These are phyloP conservation scores for Venturiaceae sp. DNA, from an alignment of 2,329 filamentous ascomycete species.

Conservation along the genomic window DNA sequence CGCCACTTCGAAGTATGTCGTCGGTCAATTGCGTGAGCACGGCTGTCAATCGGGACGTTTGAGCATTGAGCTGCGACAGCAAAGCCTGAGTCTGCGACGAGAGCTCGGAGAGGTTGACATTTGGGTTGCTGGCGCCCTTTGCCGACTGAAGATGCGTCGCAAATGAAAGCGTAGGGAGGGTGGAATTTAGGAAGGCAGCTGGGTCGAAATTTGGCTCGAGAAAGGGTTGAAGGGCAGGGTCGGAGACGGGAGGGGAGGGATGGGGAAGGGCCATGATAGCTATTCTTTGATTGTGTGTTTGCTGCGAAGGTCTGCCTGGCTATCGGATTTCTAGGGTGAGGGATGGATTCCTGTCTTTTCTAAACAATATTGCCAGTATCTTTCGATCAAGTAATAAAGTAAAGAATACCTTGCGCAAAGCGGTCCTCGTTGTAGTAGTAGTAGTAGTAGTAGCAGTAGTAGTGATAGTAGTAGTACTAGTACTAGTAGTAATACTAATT, in stretches of 20 bases:
- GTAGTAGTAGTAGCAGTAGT: too few relatives aligned
- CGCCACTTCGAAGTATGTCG: constrained; percentile 84
- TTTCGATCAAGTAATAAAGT: too few relatives aligned
- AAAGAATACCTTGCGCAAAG: too few relatives aligned
- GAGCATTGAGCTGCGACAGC: constrained; percentile 79
- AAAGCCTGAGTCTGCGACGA: constrained; percentile 73
- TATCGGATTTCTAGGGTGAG: too few relatives aligned
- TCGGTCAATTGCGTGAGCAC: constrained; percentile 85
- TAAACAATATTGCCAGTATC: too few relatives aligned
- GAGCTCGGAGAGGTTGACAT: constrained; percentile 57
- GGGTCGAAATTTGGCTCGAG: constrained; percentile 67
- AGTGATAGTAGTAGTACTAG: too few relatives aligned
- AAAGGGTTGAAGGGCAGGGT: constrained; percentile 67
- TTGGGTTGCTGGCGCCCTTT: constrained; percentile 24
- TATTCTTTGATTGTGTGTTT: too few relatives aligned
- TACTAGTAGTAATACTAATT: too few relatives aligned
- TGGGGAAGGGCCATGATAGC: too few relatives aligned
- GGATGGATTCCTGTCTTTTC: too few relatives aligned
- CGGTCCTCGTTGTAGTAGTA: too few relatives aligned
- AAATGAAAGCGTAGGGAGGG: constrained; percentile 58
- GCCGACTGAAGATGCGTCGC: constrained; percentile 29
- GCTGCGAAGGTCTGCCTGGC: too few relatives aligned
- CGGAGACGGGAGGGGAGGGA: constrained; percentile 53
- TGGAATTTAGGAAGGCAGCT: constrained; percentile 73
- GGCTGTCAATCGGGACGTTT: constrained; percentile 72